Conservation (phyloP, 2,329 filamentous ascomycete genomes). For the Arthrobotrys musiformis region DNA sequence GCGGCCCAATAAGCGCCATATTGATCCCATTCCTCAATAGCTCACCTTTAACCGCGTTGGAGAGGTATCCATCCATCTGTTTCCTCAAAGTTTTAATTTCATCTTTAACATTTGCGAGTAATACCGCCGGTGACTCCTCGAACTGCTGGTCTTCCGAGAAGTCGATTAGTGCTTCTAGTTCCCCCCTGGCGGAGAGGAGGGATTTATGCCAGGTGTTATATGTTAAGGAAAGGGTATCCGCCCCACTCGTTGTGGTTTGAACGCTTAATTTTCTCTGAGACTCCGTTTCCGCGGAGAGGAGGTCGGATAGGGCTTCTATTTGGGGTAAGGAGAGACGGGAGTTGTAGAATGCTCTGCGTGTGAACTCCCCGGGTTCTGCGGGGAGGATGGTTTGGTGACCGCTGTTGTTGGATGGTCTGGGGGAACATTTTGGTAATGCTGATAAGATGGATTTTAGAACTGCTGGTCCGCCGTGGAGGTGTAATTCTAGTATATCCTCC, state of each 20-base stretch:
- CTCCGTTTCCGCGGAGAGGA: constrained; percentile 79
- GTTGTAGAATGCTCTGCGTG: constrained; percentile 88
- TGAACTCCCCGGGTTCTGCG: constrained; percentile 96
- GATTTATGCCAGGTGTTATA: constrained; percentile 86
- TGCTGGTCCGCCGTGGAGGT: constrained; percentile 91
- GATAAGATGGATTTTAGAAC: constrained; percentile 86
- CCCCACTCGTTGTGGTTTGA: constrained; percentile 70
- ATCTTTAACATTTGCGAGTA: constrained; percentile 75
- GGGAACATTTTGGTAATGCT: constrained; percentile 73
- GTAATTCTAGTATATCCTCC: constrained; percentile 90
- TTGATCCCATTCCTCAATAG: constrained; percentile 85
- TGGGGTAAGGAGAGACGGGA: constrained; percentile 86
- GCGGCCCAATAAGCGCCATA: constrained; percentile 86
- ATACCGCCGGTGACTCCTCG: constrained; percentile 80
- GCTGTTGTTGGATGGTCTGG: constrained; percentile 16
- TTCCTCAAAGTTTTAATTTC: constrained; percentile 72
- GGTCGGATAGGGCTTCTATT: constrained; percentile 74
- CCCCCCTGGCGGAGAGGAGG: constrained; percentile 82
- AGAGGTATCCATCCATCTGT: constrained; percentile 75
- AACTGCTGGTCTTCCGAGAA: constrained; percentile 98
- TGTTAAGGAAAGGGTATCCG: constrained; percentile 74
- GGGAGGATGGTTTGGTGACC: constrained; percentile 80
- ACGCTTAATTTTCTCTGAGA: constrained; percentile 85
- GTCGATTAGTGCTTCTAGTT: constrained; percentile 94
- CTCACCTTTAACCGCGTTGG: constrained; percentile 83